phyloP scores from a whole-genome alignment of 164 flowering plant species.

The Vitis rotundifolia region DNA sequence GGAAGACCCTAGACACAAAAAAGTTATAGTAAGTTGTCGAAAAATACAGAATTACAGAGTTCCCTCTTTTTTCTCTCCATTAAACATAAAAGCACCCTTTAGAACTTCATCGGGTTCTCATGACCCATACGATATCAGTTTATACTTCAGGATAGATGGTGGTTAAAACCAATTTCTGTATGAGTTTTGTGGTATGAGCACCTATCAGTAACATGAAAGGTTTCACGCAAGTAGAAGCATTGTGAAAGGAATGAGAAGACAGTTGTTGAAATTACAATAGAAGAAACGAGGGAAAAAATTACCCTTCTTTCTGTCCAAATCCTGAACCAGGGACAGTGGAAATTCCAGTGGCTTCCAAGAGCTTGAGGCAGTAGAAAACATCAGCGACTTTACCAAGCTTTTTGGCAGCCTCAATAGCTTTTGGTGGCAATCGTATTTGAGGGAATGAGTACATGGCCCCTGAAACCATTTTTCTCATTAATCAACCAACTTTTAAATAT shows the following conservation, averaged over 20 bases:
- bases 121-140: neutral
- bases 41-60: neutral
- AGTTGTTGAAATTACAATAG: neutral
- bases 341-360: conserved; percentile 96
- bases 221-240: neutral
- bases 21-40: neutral
- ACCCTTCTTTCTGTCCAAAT: conserved; percentile 99
- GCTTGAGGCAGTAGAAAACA: conserved; percentile 95
- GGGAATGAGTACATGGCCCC: conserved; percentile 99
- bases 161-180: neutral
- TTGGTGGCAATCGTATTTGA: conserved; percentile 90
- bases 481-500: neutral
- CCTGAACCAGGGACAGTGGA: conserved; percentile 99
- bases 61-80: neutral
- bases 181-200: neutral
- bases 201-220: neutral
- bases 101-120: neutral
- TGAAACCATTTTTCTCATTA: conserved; percentile 26
- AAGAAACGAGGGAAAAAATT: conserved; percentile 12
- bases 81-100: neutral
- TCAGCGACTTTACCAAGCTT: conserved; percentile 87
- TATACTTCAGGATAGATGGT: neutral
- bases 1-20: conserved; percentile 71
- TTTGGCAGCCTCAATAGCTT: conserved; percentile 86
- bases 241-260: too few species aligned